Evolutionary conservation across 2,329 filamentous ascomycete species (phyloP).

Genomic region (Cryphonectria parasitica): DNA sequence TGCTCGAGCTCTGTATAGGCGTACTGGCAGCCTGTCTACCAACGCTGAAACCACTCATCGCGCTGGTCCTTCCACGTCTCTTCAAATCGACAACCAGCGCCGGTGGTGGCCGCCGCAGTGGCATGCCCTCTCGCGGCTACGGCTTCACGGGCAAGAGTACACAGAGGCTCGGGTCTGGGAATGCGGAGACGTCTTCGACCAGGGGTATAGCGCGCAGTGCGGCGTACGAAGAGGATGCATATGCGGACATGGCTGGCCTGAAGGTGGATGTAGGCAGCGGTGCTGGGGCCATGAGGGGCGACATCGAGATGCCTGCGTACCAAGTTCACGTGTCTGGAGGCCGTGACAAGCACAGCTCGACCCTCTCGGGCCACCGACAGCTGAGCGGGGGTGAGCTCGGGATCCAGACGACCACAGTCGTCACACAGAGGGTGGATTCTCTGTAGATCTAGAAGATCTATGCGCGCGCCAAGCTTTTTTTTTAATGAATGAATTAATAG

Average conservation of each 20-base stretch:
- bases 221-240: slow-evolving; percentile 14
- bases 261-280: slow-evolving; percentile 8
- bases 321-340: slow-evolving; percentile 29
- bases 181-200: slow-evolving; percentile 7
- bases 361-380: neutral
- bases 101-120: neutral
- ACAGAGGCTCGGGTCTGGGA: neutral
- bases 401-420: slow-evolving; percentile 33
- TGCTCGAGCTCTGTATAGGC: slow-evolving; percentile 37
- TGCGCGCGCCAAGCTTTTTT: neutral
- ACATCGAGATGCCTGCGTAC: slow-evolving; percentile 25
- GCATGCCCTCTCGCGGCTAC: neutral
- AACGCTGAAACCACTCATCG: slow-evolving; percentile 37
- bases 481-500: neutral
- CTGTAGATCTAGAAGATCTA: slow-evolving; percentile 10
- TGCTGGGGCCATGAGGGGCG: neutral
- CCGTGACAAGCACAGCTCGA: slow-evolving; percentile 7
- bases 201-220: slow-evolving; percentile 5
- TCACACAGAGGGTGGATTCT: slow-evolving; percentile 31
- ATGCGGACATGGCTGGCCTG: slow-evolving; percentile 19
- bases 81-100: slow-evolving; percentile 26
- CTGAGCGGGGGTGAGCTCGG: slow-evolving; percentile 8
- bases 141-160: slow-evolving; percentile 10
- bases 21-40: slow-evolving; percentile 37
- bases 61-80: slow-evolving; percentile 31